Conservation (phyloP, 371 early-diverging fungal genomes). For the Rhizopus sp. region DNA sequence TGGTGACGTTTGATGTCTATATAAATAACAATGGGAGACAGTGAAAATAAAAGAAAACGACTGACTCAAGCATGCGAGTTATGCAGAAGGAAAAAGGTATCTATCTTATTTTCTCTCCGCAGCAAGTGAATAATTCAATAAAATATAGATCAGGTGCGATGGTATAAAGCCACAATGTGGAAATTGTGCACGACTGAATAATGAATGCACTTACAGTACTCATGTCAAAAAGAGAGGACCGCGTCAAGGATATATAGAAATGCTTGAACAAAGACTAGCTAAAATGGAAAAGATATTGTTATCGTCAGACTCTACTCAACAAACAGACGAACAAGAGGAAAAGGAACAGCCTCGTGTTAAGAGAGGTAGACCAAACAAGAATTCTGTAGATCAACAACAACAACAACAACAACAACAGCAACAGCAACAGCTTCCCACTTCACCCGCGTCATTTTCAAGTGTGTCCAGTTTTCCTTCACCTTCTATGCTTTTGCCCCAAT, state of each 20-base stretch:
- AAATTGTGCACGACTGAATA: constrained; percentile 68
- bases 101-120: constrained; percentile 1
- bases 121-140: constrained; percentile 10
- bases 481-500: constrained; percentile 5
- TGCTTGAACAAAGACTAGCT: constrained; percentile 70
- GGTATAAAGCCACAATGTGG: constrained; percentile 76
- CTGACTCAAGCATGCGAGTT: constrained; percentile 82
- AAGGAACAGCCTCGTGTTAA: not conserved
- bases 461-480: constrained; percentile 18
- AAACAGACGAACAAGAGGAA: not conserved
- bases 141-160: constrained; percentile 71
- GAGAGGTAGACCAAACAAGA: not conserved
- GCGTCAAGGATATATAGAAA: constrained; percentile 79
- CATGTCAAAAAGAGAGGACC: constrained; percentile 77
- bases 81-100: constrained; percentile 80
- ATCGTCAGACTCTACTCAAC: constrained; percentile 13
- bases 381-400: not conserved
- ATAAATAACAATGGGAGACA: not conserved
- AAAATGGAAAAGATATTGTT: constrained; percentile 70
- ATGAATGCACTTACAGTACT: constrained; percentile 71
- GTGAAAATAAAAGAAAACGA: constrained; percentile 61
- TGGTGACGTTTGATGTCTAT: not conserved
- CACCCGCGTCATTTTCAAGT: constrained; percentile 22
- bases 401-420: constrained; percentile 6
- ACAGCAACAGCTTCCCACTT: constrained; percentile 6